Evolutionary conservation across 495 filamentous ascomycete species (phyloP).

Genomic region (Neurospora hispaniola): DNA sequence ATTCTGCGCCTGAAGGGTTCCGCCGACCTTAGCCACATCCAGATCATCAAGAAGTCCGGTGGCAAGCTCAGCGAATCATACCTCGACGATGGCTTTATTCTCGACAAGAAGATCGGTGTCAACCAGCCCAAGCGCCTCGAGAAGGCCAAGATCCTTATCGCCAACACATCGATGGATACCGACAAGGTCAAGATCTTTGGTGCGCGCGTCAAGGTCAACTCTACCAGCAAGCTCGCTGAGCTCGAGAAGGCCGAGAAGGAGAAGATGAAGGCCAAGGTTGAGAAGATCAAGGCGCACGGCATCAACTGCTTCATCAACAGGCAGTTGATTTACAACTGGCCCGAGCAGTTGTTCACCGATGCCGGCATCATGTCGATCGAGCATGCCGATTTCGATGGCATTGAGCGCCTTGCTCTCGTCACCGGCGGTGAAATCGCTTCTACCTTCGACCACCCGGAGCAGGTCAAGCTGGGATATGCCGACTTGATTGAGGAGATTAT

Average conservation of each 20-base stretch:
- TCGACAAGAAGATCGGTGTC: constrained; percentile 97
- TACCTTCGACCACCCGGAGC: constrained; percentile 95
- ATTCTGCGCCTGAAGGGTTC: constrained; percentile 84
- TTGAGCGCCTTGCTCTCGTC: constrained; percentile 88
- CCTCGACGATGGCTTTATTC: constrained; percentile 93
- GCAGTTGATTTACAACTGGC: constrained; percentile 99
- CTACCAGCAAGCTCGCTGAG: constrained; percentile 90
- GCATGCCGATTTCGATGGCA: constrained; percentile 97
- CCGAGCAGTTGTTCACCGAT: constrained; percentile 95
- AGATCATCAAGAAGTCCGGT: constrained; percentile 98
- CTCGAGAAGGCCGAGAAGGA: constrained; percentile 95
- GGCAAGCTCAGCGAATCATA: constrained; percentile 96
- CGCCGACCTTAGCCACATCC: constrained; percentile 92
- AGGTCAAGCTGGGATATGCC: constrained; percentile 90
- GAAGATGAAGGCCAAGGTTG: constrained; percentile 99
- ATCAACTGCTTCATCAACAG: constrained; percentile 99
- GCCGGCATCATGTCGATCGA: constrained; percentile 97
- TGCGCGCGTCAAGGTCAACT: constrained; percentile 87
- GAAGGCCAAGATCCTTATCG: constrained; percentile 95
- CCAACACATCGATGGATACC: constrained; percentile 98
- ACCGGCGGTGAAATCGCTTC: constrained; percentile 96
- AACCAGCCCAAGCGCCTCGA: constrained; percentile 97
- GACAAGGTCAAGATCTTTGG: constrained; percentile 99
- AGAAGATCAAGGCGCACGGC: constrained; percentile 95
- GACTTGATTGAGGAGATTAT: constrained; percentile 96